Base-by-base conservation (phyloP, 1,139 yeast genomes). In the Geotrichum carabidarum region DNA sequence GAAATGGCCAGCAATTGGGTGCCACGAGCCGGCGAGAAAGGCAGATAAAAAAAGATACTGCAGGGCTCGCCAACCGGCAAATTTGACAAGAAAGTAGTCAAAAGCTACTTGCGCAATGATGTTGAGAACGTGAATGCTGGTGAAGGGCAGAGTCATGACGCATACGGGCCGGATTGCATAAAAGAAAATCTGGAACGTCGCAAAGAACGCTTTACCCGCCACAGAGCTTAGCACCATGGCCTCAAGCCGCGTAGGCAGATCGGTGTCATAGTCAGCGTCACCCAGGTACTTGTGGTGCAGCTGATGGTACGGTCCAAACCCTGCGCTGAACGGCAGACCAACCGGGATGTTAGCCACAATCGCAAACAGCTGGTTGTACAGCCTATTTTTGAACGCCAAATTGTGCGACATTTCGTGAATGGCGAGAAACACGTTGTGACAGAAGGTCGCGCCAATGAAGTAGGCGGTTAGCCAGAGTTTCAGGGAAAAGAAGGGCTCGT, bases 1-100 rank as follows among this genome's bases (percentile, higher is more conserved):
- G 70, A 90, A 90, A 71, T 90, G 97, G 18, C 96, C 97, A 1
- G 97, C 95, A 62, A 90, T 84, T 32, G 97, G 97, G 65, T 90
- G 97, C 66, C 88, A 76, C 0, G 95, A 87, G 1, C 97, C 96
- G 0, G 96, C 96, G 54, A 90, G 73, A 67, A 90, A 87, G 0
- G 95, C 84, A 50, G 93, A 84, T 71, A 85, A 74, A 44, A 89
- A 68, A 61, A 90, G 80, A 68, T 90, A 90, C 49, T 74, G 69
- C 53, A 86, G 70, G 0, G 94, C 71, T 58, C 81, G 79, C 75
- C 77, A 71, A 0, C 95, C 94, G 80, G 86, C 83, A 56, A 60
- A 63, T 22, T 68, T 72, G 31, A 86, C 79, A 60, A 89, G 73
- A 18, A 82, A 54, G 54, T 66, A 68, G 66, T 90, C 95, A 41